Evolutionary conservation across 2,329 filamentous ascomycete species (phyloP), one percentile per base, ranked within the genome.

Genomic region (Sodiomyces alkalinus): DNA sequence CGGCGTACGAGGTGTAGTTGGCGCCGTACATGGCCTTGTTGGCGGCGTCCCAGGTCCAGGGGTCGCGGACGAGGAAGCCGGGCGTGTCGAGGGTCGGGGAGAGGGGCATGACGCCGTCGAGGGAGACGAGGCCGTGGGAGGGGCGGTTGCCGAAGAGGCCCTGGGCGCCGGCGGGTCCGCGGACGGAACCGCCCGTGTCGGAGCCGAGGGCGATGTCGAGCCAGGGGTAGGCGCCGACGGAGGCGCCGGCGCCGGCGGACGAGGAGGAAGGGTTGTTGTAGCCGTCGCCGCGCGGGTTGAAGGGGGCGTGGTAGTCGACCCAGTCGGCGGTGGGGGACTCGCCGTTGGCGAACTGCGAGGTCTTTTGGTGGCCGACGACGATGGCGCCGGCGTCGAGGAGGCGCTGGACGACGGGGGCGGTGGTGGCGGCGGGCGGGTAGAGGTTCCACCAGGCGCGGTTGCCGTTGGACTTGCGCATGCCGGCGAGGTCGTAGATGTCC

Each of bases 401-500:
- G 8, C 57, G 55, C 35, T 73, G 64, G 0, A 79, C 56, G 1
- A 60, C 50, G 2, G 57, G 41, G 0, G 61, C 64, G 3, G 63
- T 72, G 5, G 39, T 42, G 4, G 54, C 58, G 0, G 55, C 52
- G 3, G 58, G 43, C 4, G 57, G 54, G 35, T 71, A 67, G 3
- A 74, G 48, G 28, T 60, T 44, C 27, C 64, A 65, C 51, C 60
- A 75, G 2, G 70, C 68, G 20, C 66, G 53, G 33, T 66, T 73
- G 3, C 68, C 68, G 29, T 60, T 58, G 10, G 55, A 55, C 0
- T 62, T 71, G 19, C 56, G 56, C 3, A 73, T 43, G 3, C 72
- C 73, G 2, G 37, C 56, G 21, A 76, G 46, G 35, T 72, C 56
- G 39, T 60, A 71, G 26, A 74, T 68, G 37, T 78, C 74, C 43